A percentile compares a stretch with the other conserved stretches of the same genome.
These are phyloP conservation scores for Xylaria sp. DNA, from an alignment of 2,329 filamentous ascomycete genomes.

Conservation along the genomic window DNA sequence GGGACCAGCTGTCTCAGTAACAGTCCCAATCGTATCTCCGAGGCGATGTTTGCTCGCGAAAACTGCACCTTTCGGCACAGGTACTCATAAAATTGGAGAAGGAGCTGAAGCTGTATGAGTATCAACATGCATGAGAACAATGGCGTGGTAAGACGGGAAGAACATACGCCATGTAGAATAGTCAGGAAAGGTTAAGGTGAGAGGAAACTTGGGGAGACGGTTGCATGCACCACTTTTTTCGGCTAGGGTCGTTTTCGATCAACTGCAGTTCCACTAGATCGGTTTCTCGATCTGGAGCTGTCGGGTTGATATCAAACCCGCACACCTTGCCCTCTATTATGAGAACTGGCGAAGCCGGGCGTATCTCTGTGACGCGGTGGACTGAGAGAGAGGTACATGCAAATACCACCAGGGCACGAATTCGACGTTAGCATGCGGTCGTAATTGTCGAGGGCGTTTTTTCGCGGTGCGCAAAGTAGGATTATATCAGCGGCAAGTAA, in stretches of 20 bases:
- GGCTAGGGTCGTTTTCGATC: slow-evolving; percentile 20
- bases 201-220: slow-evolving; percentile 9
- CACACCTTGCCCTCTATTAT: slow-evolving; percentile 3
- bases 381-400: slow-evolving; percentile 11
- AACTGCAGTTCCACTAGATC: slow-evolving; percentile 20
- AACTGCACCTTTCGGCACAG: slow-evolving; percentile 5
- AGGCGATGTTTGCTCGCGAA: background rate
- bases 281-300: slow-evolving; percentile 17
- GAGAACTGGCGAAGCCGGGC: slow-evolving; percentile 2
- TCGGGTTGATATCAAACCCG: slow-evolving; percentile 6
- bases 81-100: slow-evolving; percentile 3
- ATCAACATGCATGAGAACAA: slow-evolving; percentile 33
- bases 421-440: slow-evolving; percentile 13
- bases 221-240: slow-evolving; percentile 14
- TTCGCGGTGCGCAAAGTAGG: slow-evolving; percentile 28
- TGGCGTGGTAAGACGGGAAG: slow-evolving; percentile 20
- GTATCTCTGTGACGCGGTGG: slow-evolving; percentile 20
- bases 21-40: slow-evolving; percentile 3
- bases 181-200: slow-evolving; percentile 15
- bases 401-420: slow-evolving; percentile 4
- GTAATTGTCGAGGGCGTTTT: background rate
- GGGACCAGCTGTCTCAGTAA: slow-evolving; percentile 4
- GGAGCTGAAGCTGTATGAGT: slow-evolving; percentile 36
- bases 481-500: slow-evolving; percentile 10
- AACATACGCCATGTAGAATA: slow-evolving; percentile 34